Evolutionary conservation across 2,329 filamentous ascomycete genomes (phyloP).

Genomic region (Xylariaceae sp.): DNA sequence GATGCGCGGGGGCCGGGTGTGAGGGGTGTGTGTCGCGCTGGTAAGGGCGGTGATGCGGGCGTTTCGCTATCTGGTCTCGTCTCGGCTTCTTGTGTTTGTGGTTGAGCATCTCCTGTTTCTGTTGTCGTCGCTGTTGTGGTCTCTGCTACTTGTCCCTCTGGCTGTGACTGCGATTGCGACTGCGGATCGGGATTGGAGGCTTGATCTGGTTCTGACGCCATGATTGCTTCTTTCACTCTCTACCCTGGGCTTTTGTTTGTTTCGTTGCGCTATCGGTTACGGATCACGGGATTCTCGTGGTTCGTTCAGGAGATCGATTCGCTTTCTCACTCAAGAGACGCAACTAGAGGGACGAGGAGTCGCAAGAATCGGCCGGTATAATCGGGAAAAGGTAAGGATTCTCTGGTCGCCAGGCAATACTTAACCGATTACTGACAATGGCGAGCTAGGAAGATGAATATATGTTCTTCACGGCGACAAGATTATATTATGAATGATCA

Average conservation of each 20-base stretch:
- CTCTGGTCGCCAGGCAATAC: neutral
- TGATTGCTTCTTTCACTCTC: neutral
- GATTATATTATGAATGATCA: no score
- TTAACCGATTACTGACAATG: neutral
- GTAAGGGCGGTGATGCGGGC: constrained; percentile 29
- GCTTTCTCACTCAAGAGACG: neutral
- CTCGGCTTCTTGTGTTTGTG: constrained; percentile 3
- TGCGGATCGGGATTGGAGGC: neutral
- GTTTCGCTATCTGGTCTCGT: neutral
- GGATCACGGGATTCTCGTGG: neutral
- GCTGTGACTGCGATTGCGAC: neutral
- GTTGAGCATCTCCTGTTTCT: constrained; percentile 1
- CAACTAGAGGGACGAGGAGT: neutral
- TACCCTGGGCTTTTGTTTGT: neutral
- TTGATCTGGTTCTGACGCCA: constrained; percentile 11
- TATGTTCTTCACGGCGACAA: neutral
- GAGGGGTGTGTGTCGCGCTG: constrained; percentile 38
- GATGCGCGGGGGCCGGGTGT: constrained; percentile 53
- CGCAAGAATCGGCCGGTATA: neutral
- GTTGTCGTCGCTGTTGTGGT: neutral
- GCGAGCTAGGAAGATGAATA: neutral
- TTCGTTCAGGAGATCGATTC: neutral
- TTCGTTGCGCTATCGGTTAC: neutral
- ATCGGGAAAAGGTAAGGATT: neutral
- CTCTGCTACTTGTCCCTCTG: neutral